These are phyloP conservation scores for Cenchrus fungigraminus DNA, from an alignment of 176 grass and related monocot species.

Conservation along the genomic window DNA sequence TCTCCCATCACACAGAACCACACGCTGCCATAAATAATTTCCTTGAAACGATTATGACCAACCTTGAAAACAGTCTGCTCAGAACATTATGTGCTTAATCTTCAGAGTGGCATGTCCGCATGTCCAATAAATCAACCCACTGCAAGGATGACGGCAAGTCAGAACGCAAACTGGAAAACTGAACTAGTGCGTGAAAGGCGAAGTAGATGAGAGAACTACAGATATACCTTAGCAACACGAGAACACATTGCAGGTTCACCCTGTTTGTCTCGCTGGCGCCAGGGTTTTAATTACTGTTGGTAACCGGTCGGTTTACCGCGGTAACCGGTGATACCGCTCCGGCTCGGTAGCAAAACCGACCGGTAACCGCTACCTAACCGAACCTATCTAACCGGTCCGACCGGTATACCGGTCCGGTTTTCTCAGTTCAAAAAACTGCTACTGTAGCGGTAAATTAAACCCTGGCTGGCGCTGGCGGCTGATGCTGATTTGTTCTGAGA, in stretches of 20 bases:
- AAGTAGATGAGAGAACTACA: not conserved
- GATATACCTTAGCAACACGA: constrained; percentile 86
- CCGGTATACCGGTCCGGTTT: no score
- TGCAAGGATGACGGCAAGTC: constrained; percentile 41
- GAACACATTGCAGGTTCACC: constrained; percentile 63
- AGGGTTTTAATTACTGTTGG: no score
- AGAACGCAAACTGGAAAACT: not conserved
- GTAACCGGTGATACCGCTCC: no score
- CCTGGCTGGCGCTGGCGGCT: no score
- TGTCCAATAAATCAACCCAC: constrained; percentile 88
- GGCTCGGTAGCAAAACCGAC: no score
- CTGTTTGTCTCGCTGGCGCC: no score
- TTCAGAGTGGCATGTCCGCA: constrained; percentile 55
- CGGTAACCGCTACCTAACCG: no score
- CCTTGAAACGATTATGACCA: constrained; percentile 8
- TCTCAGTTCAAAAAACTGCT: no score
- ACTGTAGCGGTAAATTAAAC: no score
- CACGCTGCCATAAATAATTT: not conserved
- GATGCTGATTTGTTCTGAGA: no score
- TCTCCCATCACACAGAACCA: constrained; percentile 31
- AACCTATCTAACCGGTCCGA: no score
- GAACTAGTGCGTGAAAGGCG: not conserved
- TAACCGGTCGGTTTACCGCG: no score
- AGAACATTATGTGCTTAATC: constrained; percentile 41
- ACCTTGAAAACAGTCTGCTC: not conserved